Conservation (phyloP, 768 basidiomycete genomes). For the Leucocoprinus birnbaumii region DNA sequence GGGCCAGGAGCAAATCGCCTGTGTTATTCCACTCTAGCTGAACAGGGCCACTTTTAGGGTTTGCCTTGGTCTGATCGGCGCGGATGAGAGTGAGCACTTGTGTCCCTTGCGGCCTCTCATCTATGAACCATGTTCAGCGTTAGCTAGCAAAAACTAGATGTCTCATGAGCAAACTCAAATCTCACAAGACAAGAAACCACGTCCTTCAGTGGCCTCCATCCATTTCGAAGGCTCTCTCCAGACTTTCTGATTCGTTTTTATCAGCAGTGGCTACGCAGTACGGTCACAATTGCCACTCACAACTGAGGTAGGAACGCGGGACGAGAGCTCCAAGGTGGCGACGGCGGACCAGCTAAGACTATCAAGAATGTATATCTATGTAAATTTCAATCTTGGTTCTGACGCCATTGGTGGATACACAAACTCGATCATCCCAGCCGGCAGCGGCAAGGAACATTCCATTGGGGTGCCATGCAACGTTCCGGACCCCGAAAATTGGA, state of each 20-base stretch:
- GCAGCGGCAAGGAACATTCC: conserved; percentile 79
- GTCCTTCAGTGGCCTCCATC: conserved; percentile 79
- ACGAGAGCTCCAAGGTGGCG: conserved; percentile 57
- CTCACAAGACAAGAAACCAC: conserved; percentile 86
- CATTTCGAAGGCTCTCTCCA: conserved; percentile 89
- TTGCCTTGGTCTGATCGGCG: conserved; percentile 57
- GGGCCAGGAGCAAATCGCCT: conserved; percentile 69
- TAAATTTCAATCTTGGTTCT: conserved; percentile 7
- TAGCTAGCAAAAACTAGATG: not conserved
- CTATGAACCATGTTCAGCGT: conserved; percentile 31
- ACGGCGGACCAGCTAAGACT: conserved; percentile 72
- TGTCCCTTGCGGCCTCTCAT: conserved; percentile 61
- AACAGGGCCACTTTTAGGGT: conserved; percentile 62
- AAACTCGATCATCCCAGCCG: conserved; percentile 88
- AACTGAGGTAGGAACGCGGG: conserved; percentile 50
- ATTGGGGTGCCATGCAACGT: conserved; percentile 82
- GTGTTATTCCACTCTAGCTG: conserved; percentile 83
- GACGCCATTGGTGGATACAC: conserved; percentile 11
- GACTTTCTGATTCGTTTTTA: conserved; percentile 44
- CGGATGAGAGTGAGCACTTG: conserved; percentile 48
- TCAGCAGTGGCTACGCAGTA: not conserved
- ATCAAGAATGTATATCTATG: conserved; percentile 73
- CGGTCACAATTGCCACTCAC: conserved; percentile 36
- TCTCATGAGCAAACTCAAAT: not conserved
- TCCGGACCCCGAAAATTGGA: conserved; percentile 81